Conservation (phyloP, 148 eudicot species). For the Hydrangea macrophylla region DNA sequence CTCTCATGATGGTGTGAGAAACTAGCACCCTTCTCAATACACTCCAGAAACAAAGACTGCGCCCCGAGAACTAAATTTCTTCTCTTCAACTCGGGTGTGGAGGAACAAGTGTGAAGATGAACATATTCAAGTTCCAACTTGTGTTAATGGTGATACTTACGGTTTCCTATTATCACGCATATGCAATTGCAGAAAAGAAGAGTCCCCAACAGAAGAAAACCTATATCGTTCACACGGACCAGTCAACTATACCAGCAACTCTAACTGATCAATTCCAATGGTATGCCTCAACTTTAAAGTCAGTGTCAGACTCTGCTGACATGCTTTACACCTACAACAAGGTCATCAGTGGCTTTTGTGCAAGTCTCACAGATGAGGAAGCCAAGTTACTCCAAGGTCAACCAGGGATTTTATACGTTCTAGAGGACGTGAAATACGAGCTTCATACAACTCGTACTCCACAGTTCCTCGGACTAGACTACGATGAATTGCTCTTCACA, state of each 20-base stretch:
- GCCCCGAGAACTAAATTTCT: constrained; percentile 12
- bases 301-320: constrained; percentile 48
- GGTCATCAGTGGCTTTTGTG: constrained; percentile 72
- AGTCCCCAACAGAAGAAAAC: constrained; percentile 40
- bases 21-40: neutral
- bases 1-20: neutral
- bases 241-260: constrained; percentile 51
- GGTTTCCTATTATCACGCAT: constrained; percentile 19
- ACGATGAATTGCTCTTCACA: constrained; percentile 27
- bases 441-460: constrained; percentile 88
- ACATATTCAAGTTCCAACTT: constrained; percentile 22
- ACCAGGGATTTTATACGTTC: constrained; percentile 53
- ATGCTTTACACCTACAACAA: constrained; percentile 64
- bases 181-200: constrained; percentile 22
- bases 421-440: constrained; percentile 52
- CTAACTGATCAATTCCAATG: constrained; percentile 55
- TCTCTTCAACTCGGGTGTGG: neutral
- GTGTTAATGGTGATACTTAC: constrained; percentile 30
- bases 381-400: constrained; percentile 41
- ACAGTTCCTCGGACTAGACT: constrained; percentile 61
- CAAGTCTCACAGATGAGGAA: constrained; percentile 55
- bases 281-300: constrained; percentile 59
- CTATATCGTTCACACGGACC: constrained; percentile 84
- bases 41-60: constrained; percentile 7
- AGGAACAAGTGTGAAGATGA: constrained; percentile 28